Percentiles rank a stretch among this genome's conserved stretches.
Evolutionary conservation across 768 basidiomycete species (phyloP).

Genomic region (Inosperma sp.): DNA sequence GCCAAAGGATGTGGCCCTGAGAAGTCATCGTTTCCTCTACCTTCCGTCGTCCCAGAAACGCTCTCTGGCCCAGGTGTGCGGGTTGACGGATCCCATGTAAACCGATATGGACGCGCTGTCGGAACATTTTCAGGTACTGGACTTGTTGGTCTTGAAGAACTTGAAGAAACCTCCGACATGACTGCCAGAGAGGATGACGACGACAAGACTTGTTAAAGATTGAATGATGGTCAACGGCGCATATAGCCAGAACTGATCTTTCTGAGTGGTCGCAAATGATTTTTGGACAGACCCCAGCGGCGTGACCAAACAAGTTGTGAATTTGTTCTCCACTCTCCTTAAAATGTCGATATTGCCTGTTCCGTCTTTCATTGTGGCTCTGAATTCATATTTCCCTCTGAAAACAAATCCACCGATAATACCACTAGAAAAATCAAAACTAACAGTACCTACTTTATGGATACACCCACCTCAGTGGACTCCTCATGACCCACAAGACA

Average conservation of each 20-base stretch:
- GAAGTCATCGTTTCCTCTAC: slow-evolving; percentile 59
- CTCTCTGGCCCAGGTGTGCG: slow-evolving; percentile 64
- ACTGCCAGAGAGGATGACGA: slow-evolving; percentile 11
- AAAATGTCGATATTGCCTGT: slow-evolving; percentile 19
- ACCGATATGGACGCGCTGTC: slow-evolving; percentile 60
- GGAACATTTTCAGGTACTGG: slow-evolving; percentile 36
- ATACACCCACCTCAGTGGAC: slow-evolving; percentile 46
- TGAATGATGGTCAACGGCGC: slow-evolving; percentile 7
- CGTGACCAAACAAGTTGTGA: slow-evolving; percentile 13
- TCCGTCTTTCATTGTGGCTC: slow-evolving; percentile 37
- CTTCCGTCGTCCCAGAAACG: slow-evolving; percentile 68
- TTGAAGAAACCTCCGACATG: slow-evolving; percentile 49
- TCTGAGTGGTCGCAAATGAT: not conserved
- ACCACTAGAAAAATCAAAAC: slow-evolving; percentile 23
- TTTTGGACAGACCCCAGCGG: not conserved
- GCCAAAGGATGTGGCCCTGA: slow-evolving; percentile 48
- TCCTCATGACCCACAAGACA: slow-evolving; percentile 18
- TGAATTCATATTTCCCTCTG: slow-evolving; percentile 60
- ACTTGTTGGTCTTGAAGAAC: slow-evolving; percentile 54
- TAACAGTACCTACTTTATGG: slow-evolving; percentile 54
- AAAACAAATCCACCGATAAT: slow-evolving; percentile 44
- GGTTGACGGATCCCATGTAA: slow-evolving; percentile 66
- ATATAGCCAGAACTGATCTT: slow-evolving; percentile 15
- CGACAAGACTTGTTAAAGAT: not conserved
- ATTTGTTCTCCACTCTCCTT: slow-evolving; percentile 1